Evolutionary conservation across 495 filamentous ascomycete species (phyloP).

Genomic region (Hamigera avellanea): DNA sequence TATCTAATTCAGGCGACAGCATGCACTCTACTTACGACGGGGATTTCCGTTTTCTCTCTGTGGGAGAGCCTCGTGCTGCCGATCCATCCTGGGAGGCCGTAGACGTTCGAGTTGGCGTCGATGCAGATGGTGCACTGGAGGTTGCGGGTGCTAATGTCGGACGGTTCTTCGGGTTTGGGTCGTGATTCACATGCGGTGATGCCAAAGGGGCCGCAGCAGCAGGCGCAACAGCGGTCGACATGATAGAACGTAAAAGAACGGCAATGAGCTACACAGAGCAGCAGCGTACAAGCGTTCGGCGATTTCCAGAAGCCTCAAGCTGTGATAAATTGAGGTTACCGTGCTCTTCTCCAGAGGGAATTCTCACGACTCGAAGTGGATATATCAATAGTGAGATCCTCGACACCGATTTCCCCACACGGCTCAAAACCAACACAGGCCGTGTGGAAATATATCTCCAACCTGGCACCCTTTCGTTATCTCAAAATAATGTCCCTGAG

Average conservation of each 20-base stretch:
- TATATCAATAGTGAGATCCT: not conserved
- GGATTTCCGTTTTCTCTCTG: constrained; percentile 41
- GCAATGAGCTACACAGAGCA: no score
- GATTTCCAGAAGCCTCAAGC: no score
- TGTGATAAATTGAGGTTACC: constrained; percentile 2
- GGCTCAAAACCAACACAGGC: not conserved
- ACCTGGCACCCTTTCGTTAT: no score
- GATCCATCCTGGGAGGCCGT: constrained; percentile 27
- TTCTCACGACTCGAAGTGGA: no score
- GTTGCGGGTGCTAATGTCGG: constrained; percentile 29
- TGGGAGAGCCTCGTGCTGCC: constrained; percentile 27
- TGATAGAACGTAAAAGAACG: constrained; percentile 11
- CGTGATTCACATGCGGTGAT: constrained; percentile 34
- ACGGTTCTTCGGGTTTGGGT: constrained; percentile 37
- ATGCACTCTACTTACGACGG: constrained; percentile 37
- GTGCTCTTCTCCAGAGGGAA: no score
- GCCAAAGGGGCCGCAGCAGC: constrained; percentile 33
- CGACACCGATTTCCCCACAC: not conserved
- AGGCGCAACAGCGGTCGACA: constrained; percentile 44
- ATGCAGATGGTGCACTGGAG: constrained; percentile 16
- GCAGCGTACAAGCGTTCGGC: no score
- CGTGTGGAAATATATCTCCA: no score
- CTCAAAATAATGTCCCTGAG: no score
- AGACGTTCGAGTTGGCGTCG: constrained; percentile 26
- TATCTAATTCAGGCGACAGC: not conserved